Base-by-base conservation (phyloP, 306 rosid genomes). In the Quercus alba region DNA sequence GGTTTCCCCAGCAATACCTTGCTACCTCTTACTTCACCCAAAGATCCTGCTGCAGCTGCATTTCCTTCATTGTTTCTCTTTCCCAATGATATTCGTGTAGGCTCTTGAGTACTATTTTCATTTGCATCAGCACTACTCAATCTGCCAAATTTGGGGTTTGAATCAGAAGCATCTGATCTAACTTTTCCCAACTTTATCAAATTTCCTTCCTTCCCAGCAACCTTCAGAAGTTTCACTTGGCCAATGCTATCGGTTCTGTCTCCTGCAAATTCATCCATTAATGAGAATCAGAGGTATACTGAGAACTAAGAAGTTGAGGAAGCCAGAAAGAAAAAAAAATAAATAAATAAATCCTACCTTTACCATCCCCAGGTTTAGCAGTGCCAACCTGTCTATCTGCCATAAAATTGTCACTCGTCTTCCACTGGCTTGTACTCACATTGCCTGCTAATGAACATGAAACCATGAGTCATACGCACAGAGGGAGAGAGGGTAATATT, bases 161-260 rank as follows among this genome's bases (percentile, higher is more conserved):
- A 62, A 73, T 90, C 90, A 68, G 91, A 70, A 84, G 77, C 83
- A 63, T 84, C 94, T 17, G 91, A 70, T 84, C 85, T 91, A 70
- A 88, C 76, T 85, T 86, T 93, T 78, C 97, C 98, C 76, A 90
- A 79, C 86, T 92, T 93, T 66, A 91, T 89, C 80, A 84, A 76
- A 81, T 87, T 89, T 68, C 92, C 87, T 83, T 94, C 98, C 81
- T 90, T 88, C 49, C 84, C 93, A 2, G 92, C 78, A 81, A 80
- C 86, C 89, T 87, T 93, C 46, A 83, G 77, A 72, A 84, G 68
- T 86, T 86, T 89, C 68, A 82, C 84, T 76, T 88, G 97, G 64
- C 88, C 86, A 74, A 87, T 82, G 55, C 82, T 35, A 63, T 86
- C 88, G 58, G 82, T 86, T 78, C 70, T 79, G 68, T 77, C 91